Evolutionary conservation across 106 monocot genomes (phyloP), one percentile per base, ranked within the genome.

Genomic region (Allium fistulosum): DNA sequence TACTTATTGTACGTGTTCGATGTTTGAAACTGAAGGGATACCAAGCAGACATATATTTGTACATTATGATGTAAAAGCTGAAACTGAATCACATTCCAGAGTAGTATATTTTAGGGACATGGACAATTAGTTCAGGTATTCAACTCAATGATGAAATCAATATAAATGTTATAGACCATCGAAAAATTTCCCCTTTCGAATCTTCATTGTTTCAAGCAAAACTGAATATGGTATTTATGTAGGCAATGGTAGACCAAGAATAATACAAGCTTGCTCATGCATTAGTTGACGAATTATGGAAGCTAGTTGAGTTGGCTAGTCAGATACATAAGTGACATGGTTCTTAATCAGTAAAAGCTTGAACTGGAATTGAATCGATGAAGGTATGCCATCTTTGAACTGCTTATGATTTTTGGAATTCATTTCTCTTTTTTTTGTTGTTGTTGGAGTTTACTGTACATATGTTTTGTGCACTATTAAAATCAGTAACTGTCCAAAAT

Each of bases 21-120:
- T 15, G 58, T 58, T 58, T 58, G 58, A 58, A 16, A 58, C 58
- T 12, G 58, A 58, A 58, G 58, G 58, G n/a, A 58, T 58, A 6
- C n/a, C 17, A 4, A 15, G 58, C n/a, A 58, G 17, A 16, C 58
- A 58, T 58, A 58, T 58, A 6, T n/a, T 16, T 58, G 9, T 12
- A 58, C 9, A 58, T 58, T 58, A 58, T 58, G 58, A 10, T 15
- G 11, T 13, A 58, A 12, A 58, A 16, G n/a, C 12, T 52, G 7
- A 11, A 58, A 6, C 6, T 58, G n/a, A 6, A 13, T 15, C 6
- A 3, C 10, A 59, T 59, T 18, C 59, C 59, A 8, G 59, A 59
- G 10, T 1, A n/a, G 2, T 59, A 59, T 4, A n/a, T 59, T 15
- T 59, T 59, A 8, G 8, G 8, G 59, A 59, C n/a, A 10, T 59